These are phyloP conservation scores for Zygosaccharomyces sapae DNA, from an alignment of 1,139 yeast species.

Conservation along the genomic window DNA sequence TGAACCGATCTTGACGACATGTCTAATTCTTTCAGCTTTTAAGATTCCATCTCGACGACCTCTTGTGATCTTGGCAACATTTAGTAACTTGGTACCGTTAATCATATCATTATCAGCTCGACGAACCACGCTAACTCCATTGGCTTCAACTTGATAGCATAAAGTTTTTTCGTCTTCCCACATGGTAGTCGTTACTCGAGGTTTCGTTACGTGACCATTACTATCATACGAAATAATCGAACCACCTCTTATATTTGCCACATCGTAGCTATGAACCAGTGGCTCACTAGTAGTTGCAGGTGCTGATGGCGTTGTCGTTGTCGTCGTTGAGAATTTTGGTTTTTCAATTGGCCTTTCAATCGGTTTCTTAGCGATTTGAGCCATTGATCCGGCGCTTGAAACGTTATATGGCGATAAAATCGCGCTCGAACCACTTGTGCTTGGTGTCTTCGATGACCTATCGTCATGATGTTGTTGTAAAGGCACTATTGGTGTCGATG, in stretches of 20 bases:
- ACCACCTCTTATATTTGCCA: conserved; percentile 8
- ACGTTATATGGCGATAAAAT: not conserved
- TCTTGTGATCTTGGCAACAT: conserved; percentile 92
- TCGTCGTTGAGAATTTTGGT: conserved; percentile 2
- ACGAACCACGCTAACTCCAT: conserved; percentile 85
- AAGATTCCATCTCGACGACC: conserved; percentile 96
- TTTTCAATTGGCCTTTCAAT: conserved; percentile 4
- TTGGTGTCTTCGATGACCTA: not conserved
- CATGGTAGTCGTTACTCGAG: conserved; percentile 88
- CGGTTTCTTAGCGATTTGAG: conserved; percentile 1
- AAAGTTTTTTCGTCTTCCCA: conserved; percentile 97
- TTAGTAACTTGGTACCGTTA: conserved; percentile 87
- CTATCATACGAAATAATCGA: conserved; percentile 10
- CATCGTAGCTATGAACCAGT: conserved; percentile 14
- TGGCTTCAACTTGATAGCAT: conserved; percentile 93
- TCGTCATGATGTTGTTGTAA: not conserved
- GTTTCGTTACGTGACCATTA: conserved; percentile 35
- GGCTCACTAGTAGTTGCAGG: not conserved
- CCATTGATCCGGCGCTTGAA: not conserved
- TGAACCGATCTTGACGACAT: conserved; percentile 92
- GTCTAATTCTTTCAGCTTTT: conserved; percentile 82
- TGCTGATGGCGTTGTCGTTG: not conserved
- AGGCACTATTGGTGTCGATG: conserved; percentile 9
- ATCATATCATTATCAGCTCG: conserved; percentile 92
- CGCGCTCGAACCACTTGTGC: not conserved